These are phyloP conservation scores for Gyromitra esculenta DNA, from an alignment of 2,329 filamentous ascomycete species.

Conservation along the genomic window DNA sequence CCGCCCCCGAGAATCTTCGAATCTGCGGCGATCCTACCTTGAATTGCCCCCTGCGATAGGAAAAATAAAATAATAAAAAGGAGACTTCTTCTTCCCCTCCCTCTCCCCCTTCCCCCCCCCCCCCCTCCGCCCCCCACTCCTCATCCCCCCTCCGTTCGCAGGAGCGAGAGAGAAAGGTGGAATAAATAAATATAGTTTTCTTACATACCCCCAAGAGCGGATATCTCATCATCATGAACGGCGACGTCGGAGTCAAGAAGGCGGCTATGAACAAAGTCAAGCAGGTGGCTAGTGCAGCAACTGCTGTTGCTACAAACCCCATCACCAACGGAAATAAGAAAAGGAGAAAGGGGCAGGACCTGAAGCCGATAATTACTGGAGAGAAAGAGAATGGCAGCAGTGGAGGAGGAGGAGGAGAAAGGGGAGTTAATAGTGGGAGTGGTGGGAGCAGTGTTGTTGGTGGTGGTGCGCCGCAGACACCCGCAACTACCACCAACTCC, in stretches of 20 bases:
- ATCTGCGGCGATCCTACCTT: slow-evolving; percentile 19
- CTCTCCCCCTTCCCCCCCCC: background rate
- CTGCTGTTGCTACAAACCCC: slow-evolving; percentile 46
- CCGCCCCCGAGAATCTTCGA: slow-evolving; percentile 26
- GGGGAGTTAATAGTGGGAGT: slow-evolving; percentile 58
- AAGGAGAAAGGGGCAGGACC: slow-evolving; percentile 73
- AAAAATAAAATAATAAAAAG: slow-evolving; percentile 30
- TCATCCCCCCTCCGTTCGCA: background rate
- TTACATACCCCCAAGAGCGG: slow-evolving; percentile 15
- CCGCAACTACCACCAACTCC: slow-evolving; percentile 50
- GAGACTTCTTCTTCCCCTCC: background rate
- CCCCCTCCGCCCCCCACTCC: slow-evolving; percentile 1
- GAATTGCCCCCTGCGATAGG: slow-evolving; percentile 9
- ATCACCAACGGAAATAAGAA: slow-evolving; percentile 69
- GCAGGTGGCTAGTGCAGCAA: slow-evolving; percentile 65
- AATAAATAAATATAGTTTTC: slow-evolving; percentile 23
- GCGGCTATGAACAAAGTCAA: slow-evolving; percentile 69
- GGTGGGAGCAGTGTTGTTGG: slow-evolving; percentile 61
- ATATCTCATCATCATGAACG: slow-evolving; percentile 63
- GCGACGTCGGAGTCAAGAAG: slow-evolving; percentile 65
- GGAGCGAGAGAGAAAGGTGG: background rate
- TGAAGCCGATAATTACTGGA: slow-evolving; percentile 80
- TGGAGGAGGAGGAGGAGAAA: slow-evolving; percentile 9
- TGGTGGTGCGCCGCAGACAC: slow-evolving; percentile 62
- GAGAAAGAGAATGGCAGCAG: slow-evolving; percentile 61